These are phyloP conservation scores for Metschnikowia reukaufii DNA, from an alignment of 805 yeast genomes.

Conservation along the genomic window DNA sequence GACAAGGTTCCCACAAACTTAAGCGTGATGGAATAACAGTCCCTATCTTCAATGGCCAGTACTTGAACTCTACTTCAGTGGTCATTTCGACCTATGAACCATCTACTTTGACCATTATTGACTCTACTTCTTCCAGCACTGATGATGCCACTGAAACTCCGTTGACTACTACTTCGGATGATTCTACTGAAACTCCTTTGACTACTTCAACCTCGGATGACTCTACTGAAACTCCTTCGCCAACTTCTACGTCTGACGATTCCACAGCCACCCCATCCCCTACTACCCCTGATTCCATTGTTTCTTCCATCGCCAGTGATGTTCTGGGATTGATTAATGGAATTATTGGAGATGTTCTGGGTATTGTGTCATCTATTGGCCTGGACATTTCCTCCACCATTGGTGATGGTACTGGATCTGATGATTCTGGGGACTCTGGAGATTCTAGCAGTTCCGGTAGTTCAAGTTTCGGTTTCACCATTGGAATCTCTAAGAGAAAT, in stretches of 20 bases:
- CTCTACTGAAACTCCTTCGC: neutral
- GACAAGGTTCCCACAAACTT: neutral
- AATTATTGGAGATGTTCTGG: slow-evolving; percentile 4
- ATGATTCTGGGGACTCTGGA: neutral
- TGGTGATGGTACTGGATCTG: neutral
- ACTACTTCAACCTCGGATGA: too few relatives aligned
- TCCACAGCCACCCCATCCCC: neutral
- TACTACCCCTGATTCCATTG: neutral
- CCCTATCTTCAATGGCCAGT: neutral
- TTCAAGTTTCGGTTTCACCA: neutral
- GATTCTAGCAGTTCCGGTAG: neutral
- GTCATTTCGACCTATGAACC: too few relatives aligned
- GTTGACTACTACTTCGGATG: too few relatives aligned
- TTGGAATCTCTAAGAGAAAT: slow-evolving; percentile 6
- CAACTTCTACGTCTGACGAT: neutral
- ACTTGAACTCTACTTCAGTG: neutral
- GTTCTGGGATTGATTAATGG: slow-evolving; percentile 2
- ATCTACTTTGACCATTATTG: neutral
- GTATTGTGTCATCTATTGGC: neutral
- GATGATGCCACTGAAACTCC: too few relatives aligned
- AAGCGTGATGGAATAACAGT: neutral
- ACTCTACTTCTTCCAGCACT: neutral
- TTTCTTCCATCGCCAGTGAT: slow-evolving; percentile 2
- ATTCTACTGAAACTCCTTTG: too few relatives aligned
- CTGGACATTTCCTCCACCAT: neutral